Percentiles rank a stretch among this genome's conserved stretches.
These are phyloP conservation scores for Wickerhamomyces bovis DNA, from an alignment of 805 yeast species.

Conservation along the genomic window DNA sequence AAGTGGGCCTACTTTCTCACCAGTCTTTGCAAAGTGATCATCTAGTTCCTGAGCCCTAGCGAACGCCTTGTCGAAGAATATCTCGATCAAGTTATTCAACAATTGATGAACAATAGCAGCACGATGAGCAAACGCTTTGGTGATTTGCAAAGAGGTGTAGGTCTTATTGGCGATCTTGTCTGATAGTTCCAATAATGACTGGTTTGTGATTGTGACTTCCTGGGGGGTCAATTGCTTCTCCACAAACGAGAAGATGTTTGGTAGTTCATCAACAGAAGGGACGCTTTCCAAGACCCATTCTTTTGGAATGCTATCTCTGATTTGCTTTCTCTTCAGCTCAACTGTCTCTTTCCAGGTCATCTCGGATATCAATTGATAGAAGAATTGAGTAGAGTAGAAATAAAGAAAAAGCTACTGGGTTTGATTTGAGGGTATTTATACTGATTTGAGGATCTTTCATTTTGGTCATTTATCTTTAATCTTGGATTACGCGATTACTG, in stretches of 20 bases:
- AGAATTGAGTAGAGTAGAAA: background rate
- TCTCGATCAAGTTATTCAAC: slow-evolving; percentile 51
- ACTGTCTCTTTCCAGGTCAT: slow-evolving; percentile 16
- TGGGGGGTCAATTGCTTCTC: slow-evolving; percentile 10
- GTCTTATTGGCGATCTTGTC: slow-evolving; percentile 19
- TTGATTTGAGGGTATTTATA: too few relatives aligned
- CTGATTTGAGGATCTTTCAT: too few relatives aligned
- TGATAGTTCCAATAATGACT: slow-evolving; percentile 5
- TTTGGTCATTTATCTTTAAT: too few relatives aligned
- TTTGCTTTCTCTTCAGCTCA: slow-evolving; percentile 9
- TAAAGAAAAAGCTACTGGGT: background rate
- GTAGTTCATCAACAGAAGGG: slow-evolving; percentile 14
- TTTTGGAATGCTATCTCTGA: slow-evolving; percentile 9
- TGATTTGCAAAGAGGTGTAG: slow-evolving; percentile 22
- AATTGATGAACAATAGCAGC: slow-evolving; percentile 59
- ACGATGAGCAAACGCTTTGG: slow-evolving; percentile 26
- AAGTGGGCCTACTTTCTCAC: slow-evolving; percentile 52
- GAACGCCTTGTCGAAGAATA: slow-evolving; percentile 60
- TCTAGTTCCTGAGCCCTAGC: slow-evolving; percentile 50
- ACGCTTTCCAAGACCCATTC: slow-evolving; percentile 19
- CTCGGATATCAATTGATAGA: background rate
- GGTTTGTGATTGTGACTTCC: slow-evolving; percentile 15
- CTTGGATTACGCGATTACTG: background rate
- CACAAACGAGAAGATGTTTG: slow-evolving; percentile 14
- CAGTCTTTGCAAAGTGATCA: slow-evolving; percentile 39